Percentiles rank a stretch among this genome's conserved stretches.
Evolutionary conservation across 2,329 filamentous ascomycete genomes (phyloP).

Genomic region (Endoconidiophora polonica): DNA sequence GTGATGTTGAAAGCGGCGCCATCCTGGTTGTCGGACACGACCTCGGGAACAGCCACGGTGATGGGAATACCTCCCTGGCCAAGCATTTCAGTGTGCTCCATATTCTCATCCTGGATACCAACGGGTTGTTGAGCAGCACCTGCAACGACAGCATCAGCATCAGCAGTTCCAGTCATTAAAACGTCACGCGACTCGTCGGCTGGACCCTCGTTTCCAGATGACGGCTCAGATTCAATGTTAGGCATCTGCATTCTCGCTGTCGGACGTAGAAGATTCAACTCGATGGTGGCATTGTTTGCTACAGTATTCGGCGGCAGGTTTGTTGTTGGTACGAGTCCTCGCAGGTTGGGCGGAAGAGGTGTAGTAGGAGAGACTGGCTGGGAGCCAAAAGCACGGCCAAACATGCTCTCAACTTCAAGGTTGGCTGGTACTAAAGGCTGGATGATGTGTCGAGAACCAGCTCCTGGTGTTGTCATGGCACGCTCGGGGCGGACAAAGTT

Average conservation of each 20-base stretch:
- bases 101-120: constrained; percentile 64
- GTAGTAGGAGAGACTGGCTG: constrained; percentile 11
- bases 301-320: too few relatives aligned
- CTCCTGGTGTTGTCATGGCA: constrained; percentile 11
- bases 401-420: not conserved
- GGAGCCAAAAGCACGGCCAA: constrained; percentile 3
- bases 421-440: constrained; percentile 5
- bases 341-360: constrained; percentile 18
- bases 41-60: constrained; percentile 55
- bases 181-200: constrained; percentile 63
- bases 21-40: constrained; percentile 71
- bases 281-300: constrained; percentile 29
- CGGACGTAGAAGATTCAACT: constrained; percentile 16
- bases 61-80: constrained; percentile 39
- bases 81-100: constrained; percentile 53
- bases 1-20: constrained; percentile 88
- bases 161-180: constrained; percentile 64
- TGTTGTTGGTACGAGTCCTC: not conserved
- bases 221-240: constrained; percentile 61
- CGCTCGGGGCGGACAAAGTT: constrained; percentile 9
- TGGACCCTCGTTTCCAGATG: constrained; percentile 64
- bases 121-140: constrained; percentile 54
- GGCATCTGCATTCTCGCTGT: constrained; percentile 38
- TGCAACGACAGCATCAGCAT: constrained; percentile 19
- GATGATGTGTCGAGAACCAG: constrained; percentile 1